Percentiles rank a stretch among this genome's conserved stretches.
phyloP scores from a whole-genome alignment of 768 basidiomycete species.

The Pholiota conissans region DNA sequence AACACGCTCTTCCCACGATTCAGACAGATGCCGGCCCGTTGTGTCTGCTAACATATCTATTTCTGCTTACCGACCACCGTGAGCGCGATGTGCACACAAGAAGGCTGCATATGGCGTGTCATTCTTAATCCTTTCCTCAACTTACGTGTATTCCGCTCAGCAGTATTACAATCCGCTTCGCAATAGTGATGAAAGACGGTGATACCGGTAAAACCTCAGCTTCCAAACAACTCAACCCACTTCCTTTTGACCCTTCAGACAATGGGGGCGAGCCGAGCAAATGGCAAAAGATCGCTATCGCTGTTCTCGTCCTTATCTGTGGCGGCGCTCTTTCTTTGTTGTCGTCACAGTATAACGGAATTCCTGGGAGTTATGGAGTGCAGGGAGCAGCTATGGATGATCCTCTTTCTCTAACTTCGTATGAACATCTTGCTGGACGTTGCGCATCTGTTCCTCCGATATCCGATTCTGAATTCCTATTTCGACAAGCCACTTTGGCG shows the following conservation, averaged over 20 bases:
- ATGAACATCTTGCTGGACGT: conserved; percentile 28
- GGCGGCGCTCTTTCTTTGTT: background rate
- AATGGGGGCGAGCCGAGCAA: background rate
- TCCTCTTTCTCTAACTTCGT: background rate
- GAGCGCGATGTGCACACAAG: background rate
- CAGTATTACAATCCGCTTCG: background rate
- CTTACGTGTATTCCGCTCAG: background rate
- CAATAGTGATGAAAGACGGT: background rate
- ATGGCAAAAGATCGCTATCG: background rate
- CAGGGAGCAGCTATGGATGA: background rate
- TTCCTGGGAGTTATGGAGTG: background rate
- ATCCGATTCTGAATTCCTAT: conserved; percentile 39
- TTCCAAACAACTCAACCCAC: background rate
- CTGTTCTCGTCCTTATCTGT: background rate
- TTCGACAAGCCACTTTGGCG: conserved; percentile 57
- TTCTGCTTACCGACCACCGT: background rate
- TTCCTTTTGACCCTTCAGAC: background rate
- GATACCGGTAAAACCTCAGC: background rate
- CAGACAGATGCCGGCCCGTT: too few species aligned
- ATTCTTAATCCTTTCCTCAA: background rate
- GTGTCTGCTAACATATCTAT: too few species aligned
- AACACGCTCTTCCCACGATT: too few species aligned
- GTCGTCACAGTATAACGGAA: background rate
- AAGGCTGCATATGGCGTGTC: background rate
- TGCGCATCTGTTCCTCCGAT: conserved; percentile 55